Evolutionary conservation across 225 moss, liverwort and hornwort species (phyloP).

Genomic region (Asterella californica): DNA sequence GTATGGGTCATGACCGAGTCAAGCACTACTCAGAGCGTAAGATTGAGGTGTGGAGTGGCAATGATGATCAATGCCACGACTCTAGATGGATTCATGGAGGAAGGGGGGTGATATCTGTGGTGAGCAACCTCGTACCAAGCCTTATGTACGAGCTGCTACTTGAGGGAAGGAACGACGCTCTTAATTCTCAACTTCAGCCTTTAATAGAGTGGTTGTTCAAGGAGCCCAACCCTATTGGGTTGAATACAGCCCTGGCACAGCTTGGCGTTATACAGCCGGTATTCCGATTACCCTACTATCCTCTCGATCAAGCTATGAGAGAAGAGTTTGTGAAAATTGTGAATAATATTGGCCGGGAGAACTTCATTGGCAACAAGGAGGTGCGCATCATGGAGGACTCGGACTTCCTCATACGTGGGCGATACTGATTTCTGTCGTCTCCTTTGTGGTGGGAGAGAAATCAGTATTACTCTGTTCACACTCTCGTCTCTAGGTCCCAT

Average conservation of each 20-base stretch:
- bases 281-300: constrained; percentile 82
- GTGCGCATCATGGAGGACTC: constrained; percentile 41
- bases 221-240: constrained; percentile 83
- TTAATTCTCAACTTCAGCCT: constrained; percentile 65
- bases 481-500: not conserved
- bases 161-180: constrained; percentile 49
- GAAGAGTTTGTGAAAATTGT: constrained; percentile 72
- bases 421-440: constrained; percentile 31
- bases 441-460: not conserved
- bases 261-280: constrained; percentile 73
- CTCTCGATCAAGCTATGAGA: constrained; percentile 51
- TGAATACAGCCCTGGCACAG: constrained; percentile 85
- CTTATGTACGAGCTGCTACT: constrained; percentile 60
- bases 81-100: constrained; percentile 71
- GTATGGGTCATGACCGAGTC: constrained; percentile 70
- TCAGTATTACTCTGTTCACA: no score
- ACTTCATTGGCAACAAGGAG: constrained; percentile 60
- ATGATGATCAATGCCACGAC: constrained; percentile 88
- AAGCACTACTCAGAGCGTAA: constrained; percentile 47
- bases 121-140: constrained; percentile 84
- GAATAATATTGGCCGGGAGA: constrained; percentile 66
- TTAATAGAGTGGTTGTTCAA: constrained; percentile 75
- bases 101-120: constrained; percentile 82
- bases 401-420: constrained; percentile 33
- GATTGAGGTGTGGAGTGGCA: constrained; percentile 81